Percentiles rank a stretch among this genome's conserved stretches.
Conservation (phyloP, 371 early-diverging fungal genomes). For the Rhizomucor miehei region DNA sequence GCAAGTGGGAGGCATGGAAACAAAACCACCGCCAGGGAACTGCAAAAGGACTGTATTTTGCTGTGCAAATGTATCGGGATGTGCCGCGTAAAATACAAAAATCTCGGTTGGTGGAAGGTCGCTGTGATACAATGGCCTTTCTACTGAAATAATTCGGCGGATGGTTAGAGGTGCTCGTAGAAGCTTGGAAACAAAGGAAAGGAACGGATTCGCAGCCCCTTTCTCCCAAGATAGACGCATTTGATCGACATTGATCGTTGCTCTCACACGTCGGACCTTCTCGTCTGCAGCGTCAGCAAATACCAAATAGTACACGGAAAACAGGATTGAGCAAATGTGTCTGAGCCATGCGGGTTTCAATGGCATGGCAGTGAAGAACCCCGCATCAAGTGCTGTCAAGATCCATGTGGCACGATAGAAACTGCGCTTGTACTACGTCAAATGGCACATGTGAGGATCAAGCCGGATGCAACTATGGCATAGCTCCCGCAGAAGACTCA, state of each 20-base stretch:
- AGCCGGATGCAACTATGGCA: no score
- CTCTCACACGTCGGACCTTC: constrained; percentile 78
- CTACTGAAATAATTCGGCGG: constrained; percentile 51
- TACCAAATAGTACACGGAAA: constrained; percentile 81
- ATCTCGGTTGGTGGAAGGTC: constrained; percentile 46
- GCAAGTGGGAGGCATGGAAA: constrained; percentile 76
- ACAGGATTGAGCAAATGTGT: constrained; percentile 74
- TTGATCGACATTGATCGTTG: constrained; percentile 80
- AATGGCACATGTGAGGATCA: neutral
- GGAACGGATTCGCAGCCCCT: constrained; percentile 59
- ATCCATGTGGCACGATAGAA: constrained; percentile 94
- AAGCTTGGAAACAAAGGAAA: constrained; percentile 53
- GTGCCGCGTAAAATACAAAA: constrained; percentile 53
- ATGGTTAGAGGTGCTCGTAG: constrained; percentile 56
- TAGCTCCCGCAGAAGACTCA: constrained; percentile 11
- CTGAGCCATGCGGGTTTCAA: constrained; percentile 73
- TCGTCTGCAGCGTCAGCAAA: constrained; percentile 85
- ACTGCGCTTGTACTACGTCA: constrained; percentile 78
- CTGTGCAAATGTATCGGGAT: constrained; percentile 29
- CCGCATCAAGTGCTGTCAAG: constrained; percentile 90
- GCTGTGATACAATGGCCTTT: constrained; percentile 25
- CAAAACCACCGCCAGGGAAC: constrained; percentile 87
- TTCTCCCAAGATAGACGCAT: constrained; percentile 94
- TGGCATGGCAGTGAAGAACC: constrained; percentile 90
- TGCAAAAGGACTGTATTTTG: constrained; percentile 66